These are phyloP conservation scores for Penicillium pulvis DNA, from an alignment of 495 filamentous ascomycete species.

Conservation along the genomic window DNA sequence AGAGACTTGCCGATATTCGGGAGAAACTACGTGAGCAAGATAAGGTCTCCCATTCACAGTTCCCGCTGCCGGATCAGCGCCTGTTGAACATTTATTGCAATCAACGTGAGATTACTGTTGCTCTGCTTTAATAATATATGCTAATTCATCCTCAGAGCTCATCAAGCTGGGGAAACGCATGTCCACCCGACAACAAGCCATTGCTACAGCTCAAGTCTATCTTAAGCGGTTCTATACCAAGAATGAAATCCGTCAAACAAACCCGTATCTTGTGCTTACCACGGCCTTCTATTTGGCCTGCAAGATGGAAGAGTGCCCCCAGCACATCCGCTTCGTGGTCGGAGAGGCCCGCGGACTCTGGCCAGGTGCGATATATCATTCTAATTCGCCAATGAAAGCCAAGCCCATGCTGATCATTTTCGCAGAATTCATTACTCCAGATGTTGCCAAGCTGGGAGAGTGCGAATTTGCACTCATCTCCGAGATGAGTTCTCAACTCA, in stretches of 20 bases:
- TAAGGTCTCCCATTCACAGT: conserved; percentile 68
- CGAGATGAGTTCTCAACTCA: conserved; percentile 92
- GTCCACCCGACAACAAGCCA: conserved; percentile 79
- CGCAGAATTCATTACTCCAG: conserved; percentile 73
- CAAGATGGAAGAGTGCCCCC: conserved; percentile 98
- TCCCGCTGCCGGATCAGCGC: conserved; percentile 77
- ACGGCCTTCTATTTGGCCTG: conserved; percentile 94
- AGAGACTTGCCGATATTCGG: conserved; percentile 72
- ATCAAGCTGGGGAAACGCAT: conserved; percentile 78
- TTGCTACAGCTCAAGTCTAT: conserved; percentile 95
- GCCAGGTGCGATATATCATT: conserved; percentile 60
- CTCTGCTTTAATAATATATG: conserved; percentile 20
- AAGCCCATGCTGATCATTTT: conserved; percentile 17
- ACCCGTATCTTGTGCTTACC: conserved; percentile 87
- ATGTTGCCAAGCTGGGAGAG: conserved; percentile 89
- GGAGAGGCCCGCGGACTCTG: conserved; percentile 84
- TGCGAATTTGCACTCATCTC: conserved; percentile 96
- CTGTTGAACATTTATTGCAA: conserved; percentile 92
- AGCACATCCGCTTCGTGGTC: conserved; percentile 88
- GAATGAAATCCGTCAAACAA: conserved; percentile 88
- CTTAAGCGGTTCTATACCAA: conserved; percentile 90
- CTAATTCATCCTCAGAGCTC: conserved; percentile 58
- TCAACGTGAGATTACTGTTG: conserved; percentile 58
- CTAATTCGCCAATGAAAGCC: neutral
- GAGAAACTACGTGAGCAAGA: conserved; percentile 73